A percentile compares a stretch with the other conserved stretches of the same genome.
Evolutionary conservation across 345 rosid species (phyloP).

Genomic region (Salix caprea): DNA sequence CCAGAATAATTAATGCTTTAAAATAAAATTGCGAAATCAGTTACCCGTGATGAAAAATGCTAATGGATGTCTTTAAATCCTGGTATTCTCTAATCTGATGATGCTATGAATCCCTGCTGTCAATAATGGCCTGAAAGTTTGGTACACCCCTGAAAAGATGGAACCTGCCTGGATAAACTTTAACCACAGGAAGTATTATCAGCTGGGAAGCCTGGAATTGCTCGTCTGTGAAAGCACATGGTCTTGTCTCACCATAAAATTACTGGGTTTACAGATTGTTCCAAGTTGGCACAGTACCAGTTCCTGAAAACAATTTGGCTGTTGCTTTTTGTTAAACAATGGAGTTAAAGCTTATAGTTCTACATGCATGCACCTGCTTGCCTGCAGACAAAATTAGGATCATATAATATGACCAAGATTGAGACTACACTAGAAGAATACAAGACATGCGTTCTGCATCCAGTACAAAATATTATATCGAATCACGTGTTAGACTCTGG

Average conservation of each 20-base stretch:
- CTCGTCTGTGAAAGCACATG: background rate
- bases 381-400: background rate
- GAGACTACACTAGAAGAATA: background rate
- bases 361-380: constrained; percentile 1
- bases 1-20: background rate
- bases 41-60: background rate
- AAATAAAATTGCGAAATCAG: background rate
- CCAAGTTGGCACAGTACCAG: background rate
- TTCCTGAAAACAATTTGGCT: background rate
- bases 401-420: background rate
- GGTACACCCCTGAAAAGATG: background rate
- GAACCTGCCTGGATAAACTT: background rate
- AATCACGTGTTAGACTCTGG: constrained; percentile 1
- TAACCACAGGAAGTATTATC: background rate
- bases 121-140: background rate
- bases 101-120: background rate
- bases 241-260: background rate
- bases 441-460: background rate
- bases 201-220: background rate
- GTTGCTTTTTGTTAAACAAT: background rate
- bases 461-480: background rate
- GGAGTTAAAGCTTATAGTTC: background rate
- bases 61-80: background rate
- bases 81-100: background rate
- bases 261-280: background rate